Conservation (phyloP, 306 rosid genomes). For the Fragaria nilgerrensis region DNA sequence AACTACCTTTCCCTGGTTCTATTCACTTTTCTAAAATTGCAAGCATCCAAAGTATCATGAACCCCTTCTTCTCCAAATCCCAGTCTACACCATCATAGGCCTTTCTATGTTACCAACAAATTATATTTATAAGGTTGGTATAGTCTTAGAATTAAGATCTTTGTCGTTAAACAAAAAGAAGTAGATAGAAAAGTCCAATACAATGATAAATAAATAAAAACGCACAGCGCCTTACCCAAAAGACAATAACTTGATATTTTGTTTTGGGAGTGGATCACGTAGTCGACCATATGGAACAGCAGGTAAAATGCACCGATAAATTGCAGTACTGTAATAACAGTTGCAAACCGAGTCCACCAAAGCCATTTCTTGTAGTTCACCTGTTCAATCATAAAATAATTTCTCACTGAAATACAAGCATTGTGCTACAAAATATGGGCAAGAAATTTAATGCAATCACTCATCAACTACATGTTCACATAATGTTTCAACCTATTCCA, state of each 20-base stretch:
- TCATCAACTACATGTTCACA: neutral
- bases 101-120: neutral
- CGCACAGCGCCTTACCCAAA: slow-evolving; percentile 48
- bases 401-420: slow-evolving; percentile 8
- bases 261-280: slow-evolving; percentile 31
- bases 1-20: neutral
- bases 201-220: neutral
- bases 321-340: slow-evolving; percentile 47
- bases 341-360: slow-evolving; percentile 67
- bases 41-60: neutral
- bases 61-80: neutral
- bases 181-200: neutral
- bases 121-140: neutral
- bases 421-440: neutral
- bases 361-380: slow-evolving; percentile 66
- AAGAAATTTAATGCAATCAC: neutral
- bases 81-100: neutral
- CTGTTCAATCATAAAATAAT: slow-evolving; percentile 36
- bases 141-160: neutral
- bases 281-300: slow-evolving; percentile 29
- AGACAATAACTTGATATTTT: slow-evolving; percentile 36
- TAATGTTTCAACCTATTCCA: neutral
- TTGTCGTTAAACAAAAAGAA: neutral
- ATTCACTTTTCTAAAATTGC: neutral
- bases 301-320: slow-evolving; percentile 57